Conservation (phyloP, 164 flowering plant species). For the Cinnamomum micranthum region DNA sequence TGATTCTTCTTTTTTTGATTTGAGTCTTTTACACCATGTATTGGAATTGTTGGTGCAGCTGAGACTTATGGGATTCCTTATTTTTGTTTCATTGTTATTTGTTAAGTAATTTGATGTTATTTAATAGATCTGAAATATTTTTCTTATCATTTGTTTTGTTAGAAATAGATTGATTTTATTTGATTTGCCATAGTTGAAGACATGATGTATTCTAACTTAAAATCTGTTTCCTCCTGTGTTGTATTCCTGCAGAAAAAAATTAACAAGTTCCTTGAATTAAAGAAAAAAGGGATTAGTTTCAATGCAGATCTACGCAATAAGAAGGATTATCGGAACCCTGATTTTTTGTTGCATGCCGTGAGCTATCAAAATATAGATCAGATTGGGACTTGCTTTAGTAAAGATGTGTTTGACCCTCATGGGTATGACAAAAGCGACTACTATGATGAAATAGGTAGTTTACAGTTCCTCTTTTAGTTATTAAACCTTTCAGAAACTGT, state of each 20-base stretch:
- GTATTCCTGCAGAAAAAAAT: slow-evolving; percentile 61
- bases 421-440: slow-evolving; percentile 93
- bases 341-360: slow-evolving; percentile 88
- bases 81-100: no score
- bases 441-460: slow-evolving; percentile 81
- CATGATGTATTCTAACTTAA: background rate
- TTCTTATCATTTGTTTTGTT: no score
- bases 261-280: slow-evolving; percentile 67
- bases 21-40: no score
- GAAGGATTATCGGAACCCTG: slow-evolving; percentile 93
- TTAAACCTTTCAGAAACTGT: background rate
- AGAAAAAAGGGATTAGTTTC: slow-evolving; percentile 78
- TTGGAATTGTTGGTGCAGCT: no score
- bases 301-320: slow-evolving; percentile 93
- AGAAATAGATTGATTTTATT: no score
- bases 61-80: no score
- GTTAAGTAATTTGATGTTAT: no score
- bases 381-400: slow-evolving; percentile 93
- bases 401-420: slow-evolving; percentile 95
- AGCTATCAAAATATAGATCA: slow-evolving; percentile 92
- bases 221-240: background rate
- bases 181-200: no score
- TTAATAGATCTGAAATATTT: background rate
- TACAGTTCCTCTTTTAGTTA: slow-evolving; percentile 9
- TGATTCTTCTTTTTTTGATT: no score